These are phyloP conservation scores for Macroventuria anomochaeta DNA, from an alignment of 2,329 filamentous ascomycete genomes.

Conservation along the genomic window DNA sequence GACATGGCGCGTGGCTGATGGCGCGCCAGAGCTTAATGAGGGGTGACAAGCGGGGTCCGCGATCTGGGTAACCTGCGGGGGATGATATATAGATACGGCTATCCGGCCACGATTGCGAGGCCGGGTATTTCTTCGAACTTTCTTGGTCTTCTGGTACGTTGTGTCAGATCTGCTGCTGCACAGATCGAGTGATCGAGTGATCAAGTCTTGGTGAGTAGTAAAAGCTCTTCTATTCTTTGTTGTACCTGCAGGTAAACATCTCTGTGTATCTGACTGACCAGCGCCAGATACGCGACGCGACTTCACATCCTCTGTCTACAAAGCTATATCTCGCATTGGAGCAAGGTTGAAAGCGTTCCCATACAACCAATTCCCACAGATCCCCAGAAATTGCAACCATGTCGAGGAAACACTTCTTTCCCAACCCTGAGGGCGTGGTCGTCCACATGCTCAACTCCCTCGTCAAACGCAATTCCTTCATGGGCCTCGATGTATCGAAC, in stretches of 20 bases:
- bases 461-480: conserved; percentile 52
- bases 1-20: conserved; percentile 13
- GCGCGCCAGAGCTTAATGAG: conserved; percentile 12
- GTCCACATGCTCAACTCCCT: conserved; percentile 57
- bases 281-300: background rate
- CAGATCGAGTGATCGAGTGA: background rate
- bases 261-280: background rate
- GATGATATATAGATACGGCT: conserved; percentile 17
- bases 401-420: conserved; percentile 63
- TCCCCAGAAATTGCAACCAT: conserved; percentile 38
- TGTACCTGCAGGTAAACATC: background rate
- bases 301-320: too few species aligned
- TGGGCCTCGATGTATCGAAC: conserved; percentile 54
- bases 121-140: background rate
- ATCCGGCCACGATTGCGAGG: background rate
- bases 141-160: background rate
- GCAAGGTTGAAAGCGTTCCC: background rate
- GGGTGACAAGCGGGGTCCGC: conserved; percentile 19
- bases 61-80: conserved; percentile 15
- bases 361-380: background rate
- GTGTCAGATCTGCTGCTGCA: background rate
- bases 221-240: background rate
- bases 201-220: background rate
- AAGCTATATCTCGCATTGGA: background rate
- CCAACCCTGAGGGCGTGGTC: conserved; percentile 58